Base-by-base conservation (phyloP, 305 asterid genomes). In the Fraxinus dipetala region DNA sequence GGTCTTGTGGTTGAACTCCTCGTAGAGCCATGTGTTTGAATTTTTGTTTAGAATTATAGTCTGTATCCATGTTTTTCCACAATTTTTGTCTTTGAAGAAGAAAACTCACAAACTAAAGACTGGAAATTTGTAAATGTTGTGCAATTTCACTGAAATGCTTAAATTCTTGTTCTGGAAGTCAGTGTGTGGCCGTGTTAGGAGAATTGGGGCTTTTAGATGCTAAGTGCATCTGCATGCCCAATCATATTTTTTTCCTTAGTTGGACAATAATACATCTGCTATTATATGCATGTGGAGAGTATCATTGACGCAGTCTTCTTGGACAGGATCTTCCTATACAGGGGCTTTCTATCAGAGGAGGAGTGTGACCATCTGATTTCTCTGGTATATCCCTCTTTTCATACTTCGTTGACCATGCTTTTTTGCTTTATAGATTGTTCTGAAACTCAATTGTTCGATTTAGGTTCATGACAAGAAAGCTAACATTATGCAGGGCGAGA, bases 251-350 rank as follows among this genome's bases (percentile, higher is more conserved):
- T 45, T 13, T 75, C 61, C 38, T 35, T 67, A 56, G 61, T 76
- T 35, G 28, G 72, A 63, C 72, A 32, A 77, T 36, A n/a, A 28
- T 18, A 22, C 28, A 14, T 59, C 6, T 78, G 28, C 69, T 77
- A 34, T 77, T 79, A 45, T 28, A 30, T 76, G 70, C 77, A 73
- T 82, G 74, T 67, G 74, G 74, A 67, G 51, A 11, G 20, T 80
- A 26, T 78, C 79, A 87, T 80, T 84, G 83, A 90, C 76, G 34
- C 84, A 56, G 78, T 85, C 84, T 78, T 84, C 67, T 84, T 83
- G 86, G 70, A 82, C 94, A 94, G 98, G 97, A 93, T 89, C 54
- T 95, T 95, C 88, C 86, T 90, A 76, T 95, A 95, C 81, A 82
- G 83, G 86, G 87, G 86, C 82, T 95, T 93, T 85, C 89, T 95